Evolutionary conservation across 23 red algal species (phyloP).

Genomic region (Chondrus crispus): DNA sequence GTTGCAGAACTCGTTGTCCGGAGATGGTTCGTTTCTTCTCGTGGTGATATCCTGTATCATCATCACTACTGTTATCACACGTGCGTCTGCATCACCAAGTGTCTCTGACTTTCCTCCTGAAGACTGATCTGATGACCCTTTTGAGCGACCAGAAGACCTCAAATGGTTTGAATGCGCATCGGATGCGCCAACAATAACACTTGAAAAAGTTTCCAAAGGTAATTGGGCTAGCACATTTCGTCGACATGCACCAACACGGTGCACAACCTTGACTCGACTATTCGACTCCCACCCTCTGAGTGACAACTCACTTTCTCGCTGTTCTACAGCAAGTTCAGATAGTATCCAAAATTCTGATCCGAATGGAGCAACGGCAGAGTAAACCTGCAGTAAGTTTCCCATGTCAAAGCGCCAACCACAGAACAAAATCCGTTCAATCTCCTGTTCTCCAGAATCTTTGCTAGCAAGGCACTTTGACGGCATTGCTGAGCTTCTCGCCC

Average conservation of each 20-base stretch:
- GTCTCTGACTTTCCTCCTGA: background rate
- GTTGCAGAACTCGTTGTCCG: background rate
- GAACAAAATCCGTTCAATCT: slow-evolving; percentile 33
- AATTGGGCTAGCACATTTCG: slow-evolving; percentile 48
- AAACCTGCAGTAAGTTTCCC: slow-evolving; percentile 57
- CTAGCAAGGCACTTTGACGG: slow-evolving; percentile 19
- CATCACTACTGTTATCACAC: slow-evolving; percentile 64
- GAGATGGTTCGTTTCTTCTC: background rate
- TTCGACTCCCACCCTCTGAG: slow-evolving; percentile 51
- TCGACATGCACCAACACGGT: slow-evolving; percentile 54
- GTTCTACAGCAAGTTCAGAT: slow-evolving; percentile 43
- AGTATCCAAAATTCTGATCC: slow-evolving; percentile 67
- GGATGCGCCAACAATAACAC: slow-evolving; percentile 56
- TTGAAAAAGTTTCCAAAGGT: slow-evolving; percentile 57
- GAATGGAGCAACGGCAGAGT: slow-evolving; percentile 50
- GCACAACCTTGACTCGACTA: slow-evolving; percentile 32
- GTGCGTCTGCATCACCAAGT: slow-evolving; percentile 44
- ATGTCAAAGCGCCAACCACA: slow-evolving; percentile 69
- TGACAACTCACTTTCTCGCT: slow-evolving; percentile 42
- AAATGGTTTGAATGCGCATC: background rate
- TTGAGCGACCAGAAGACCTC: slow-evolving; percentile 2
- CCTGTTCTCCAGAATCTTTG: slow-evolving; percentile 13
- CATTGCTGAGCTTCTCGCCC: slow-evolving; percentile 21
- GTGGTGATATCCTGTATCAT: slow-evolving; percentile 63
- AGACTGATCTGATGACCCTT: slow-evolving; percentile 10